Percentiles rank a stretch among this genome's conserved stretches.
Conservation (phyloP, 2,329 filamentous ascomycete genomes). For the Cladosporium colombiae region DNA sequence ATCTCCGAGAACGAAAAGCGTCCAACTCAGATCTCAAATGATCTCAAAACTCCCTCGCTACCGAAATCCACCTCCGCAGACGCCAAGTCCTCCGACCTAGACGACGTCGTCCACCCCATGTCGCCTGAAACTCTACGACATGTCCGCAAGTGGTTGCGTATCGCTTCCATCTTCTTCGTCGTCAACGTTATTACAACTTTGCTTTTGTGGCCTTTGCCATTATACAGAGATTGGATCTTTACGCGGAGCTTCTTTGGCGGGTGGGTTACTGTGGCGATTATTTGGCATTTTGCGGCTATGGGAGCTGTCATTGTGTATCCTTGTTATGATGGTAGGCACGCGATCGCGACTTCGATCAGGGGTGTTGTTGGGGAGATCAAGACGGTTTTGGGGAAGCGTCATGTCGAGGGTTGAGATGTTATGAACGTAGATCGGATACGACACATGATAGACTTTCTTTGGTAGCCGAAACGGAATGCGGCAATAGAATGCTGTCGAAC, state of each 20-base stretch:
- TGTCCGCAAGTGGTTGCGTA: conserved; percentile 31
- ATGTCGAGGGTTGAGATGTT: background rate
- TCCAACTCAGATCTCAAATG: background rate
- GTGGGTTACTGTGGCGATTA: conserved; percentile 48
- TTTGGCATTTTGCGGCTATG: conserved; percentile 53
- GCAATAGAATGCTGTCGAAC: background rate
- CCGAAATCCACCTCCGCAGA: background rate
- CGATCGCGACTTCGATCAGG: conserved; percentile 38
- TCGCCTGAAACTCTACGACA: conserved; percentile 32
- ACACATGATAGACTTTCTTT: background rate
- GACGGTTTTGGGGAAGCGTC: conserved; percentile 4
- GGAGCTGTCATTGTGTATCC: conserved; percentile 50
- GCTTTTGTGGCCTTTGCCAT: conserved; percentile 52
- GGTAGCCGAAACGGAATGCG: background rate
- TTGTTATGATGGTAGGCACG: conserved; percentile 49
- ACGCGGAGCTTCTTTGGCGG: conserved; percentile 49
- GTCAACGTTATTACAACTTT: conserved; percentile 50
- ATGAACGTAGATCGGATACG: background rate
- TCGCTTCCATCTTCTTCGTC: conserved; percentile 45
- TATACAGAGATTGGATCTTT: conserved; percentile 53
- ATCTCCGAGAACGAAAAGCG: background rate
- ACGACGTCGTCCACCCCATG: conserved; percentile 50
- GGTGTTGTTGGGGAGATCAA: conserved; percentile 27
- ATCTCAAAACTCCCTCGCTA: background rate
- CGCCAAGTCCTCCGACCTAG: conserved; percentile 20